phyloP scores from a whole-genome alignment of 2,329 filamentous ascomycete species.

The Fusarium succisae region DNA sequence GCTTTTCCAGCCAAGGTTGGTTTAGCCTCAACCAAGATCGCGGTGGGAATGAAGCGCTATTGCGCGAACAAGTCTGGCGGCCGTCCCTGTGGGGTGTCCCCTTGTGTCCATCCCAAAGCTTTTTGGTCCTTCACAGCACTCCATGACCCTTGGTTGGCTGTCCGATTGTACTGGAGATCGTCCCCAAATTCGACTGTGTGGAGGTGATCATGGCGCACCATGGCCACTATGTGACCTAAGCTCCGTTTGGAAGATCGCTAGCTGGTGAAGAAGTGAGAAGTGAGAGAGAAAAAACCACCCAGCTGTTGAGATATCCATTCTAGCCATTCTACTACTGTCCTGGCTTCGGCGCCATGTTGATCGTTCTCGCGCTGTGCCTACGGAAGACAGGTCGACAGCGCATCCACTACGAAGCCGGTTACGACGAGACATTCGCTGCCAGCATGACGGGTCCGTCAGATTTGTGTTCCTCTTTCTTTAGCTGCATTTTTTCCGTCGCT shows the following conservation, averaged over 20 bases:
- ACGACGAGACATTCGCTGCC: constrained; percentile 2
- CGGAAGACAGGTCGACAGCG: constrained; percentile 7
- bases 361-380: constrained; percentile 18
- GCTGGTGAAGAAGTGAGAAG: constrained; percentile 15
- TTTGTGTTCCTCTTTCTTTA: neutral
- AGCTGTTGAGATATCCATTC: constrained; percentile 29
- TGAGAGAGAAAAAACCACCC: constrained; percentile 1
- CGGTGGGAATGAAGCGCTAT: constrained; percentile 43
- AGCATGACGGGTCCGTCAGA: neutral
- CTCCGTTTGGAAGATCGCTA: constrained; percentile 18
- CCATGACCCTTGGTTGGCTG: constrained; percentile 36
- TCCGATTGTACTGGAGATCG: constrained; percentile 34
- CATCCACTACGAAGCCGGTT: constrained; percentile 7
- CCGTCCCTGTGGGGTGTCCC: constrained; percentile 38
- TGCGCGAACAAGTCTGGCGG: constrained; percentile 44
- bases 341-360: constrained; percentile 32
- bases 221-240: constrained; percentile 24
- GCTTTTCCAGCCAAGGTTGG: constrained; percentile 31
- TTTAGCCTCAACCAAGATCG: constrained; percentile 39
- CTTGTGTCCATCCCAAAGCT: constrained; percentile 23
- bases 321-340: constrained; percentile 19
- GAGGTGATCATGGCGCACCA: constrained; percentile 39
- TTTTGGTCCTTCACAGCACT: constrained; percentile 28
- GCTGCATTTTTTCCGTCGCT: constrained; percentile 1
- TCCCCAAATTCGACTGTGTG: constrained; percentile 42